Evolutionary conservation across 768 basidiomycete genomes (phyloP).

Genomic region (Suillus cothurnatus): DNA sequence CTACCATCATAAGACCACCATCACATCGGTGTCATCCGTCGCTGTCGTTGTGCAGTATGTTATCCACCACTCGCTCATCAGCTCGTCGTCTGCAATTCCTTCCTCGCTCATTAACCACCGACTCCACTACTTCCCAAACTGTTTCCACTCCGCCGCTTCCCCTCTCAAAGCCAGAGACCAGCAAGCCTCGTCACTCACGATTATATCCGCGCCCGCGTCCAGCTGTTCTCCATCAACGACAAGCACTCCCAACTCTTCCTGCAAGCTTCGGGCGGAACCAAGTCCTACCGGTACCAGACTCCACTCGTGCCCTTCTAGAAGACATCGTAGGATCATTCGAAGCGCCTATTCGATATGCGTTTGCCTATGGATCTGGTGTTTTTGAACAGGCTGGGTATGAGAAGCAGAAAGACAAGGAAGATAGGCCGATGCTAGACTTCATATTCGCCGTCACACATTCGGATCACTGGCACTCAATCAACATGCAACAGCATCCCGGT

Average conservation of each 20-base stretch:
- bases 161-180: conserved; percentile 30
- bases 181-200: conserved; percentile 36
- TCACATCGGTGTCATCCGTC: not conserved
- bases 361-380: conserved; percentile 96
- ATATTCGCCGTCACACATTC: conserved; percentile 95
- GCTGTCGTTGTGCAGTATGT: conserved; percentile 23
- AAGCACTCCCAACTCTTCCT: conserved; percentile 57
- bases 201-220: conserved; percentile 48
- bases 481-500: conserved; percentile 86
- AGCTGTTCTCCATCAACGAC: conserved; percentile 24
- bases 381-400: conserved; percentile 88
- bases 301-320: conserved; percentile 79
- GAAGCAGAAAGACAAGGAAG: conserved; percentile 31
- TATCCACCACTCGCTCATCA: conserved; percentile 20
- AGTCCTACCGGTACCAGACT: conserved; percentile 74
- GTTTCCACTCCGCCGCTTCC: conserved; percentile 31
- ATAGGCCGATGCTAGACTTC: conserved; percentile 89
- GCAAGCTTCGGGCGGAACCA: conserved; percentile 81
- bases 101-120: conserved; percentile 28
- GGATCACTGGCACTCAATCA: conserved; percentile 92
- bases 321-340: conserved; percentile 79
- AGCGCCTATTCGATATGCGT: conserved; percentile 93
- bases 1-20: not conserved
- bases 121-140: conserved; percentile 25
- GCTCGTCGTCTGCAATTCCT: conserved; percentile 19